Evolutionary conservation across 192 early-diverging fungal species (phyloP).

Genomic region (Obelidium mucronatum): DNA sequence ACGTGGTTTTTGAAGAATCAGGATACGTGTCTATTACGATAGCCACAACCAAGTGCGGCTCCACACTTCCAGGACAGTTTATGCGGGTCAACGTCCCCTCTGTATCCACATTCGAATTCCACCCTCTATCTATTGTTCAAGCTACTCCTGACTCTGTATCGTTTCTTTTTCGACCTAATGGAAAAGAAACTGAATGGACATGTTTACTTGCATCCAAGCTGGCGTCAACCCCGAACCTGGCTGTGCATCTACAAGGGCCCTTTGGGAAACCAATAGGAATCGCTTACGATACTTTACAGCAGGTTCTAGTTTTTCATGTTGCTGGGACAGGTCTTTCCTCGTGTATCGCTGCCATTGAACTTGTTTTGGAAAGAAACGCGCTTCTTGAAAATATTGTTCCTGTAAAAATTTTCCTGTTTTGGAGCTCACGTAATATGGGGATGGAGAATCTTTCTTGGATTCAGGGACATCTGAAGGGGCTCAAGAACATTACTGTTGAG

Average conservation of each 20-base stretch:
- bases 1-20: slow-evolving; percentile 58
- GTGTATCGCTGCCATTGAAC: neutral
- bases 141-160: slow-evolving; percentile 36
- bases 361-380: neutral
- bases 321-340: slow-evolving; percentile 30
- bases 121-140: slow-evolving; percentile 78
- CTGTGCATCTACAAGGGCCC: slow-evolving; percentile 26
- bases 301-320: slow-evolving; percentile 19
- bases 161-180: slow-evolving; percentile 9
- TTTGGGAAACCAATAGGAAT: slow-evolving; percentile 15
- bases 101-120: slow-evolving; percentile 78
- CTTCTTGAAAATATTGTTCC: too few relatives aligned
- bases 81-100: slow-evolving; percentile 77
- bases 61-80: slow-evolving; percentile 71
- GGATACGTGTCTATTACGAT: slow-evolving; percentile 68
- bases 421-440: neutral
- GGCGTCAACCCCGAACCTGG: slow-evolving; percentile 1
- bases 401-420: neutral
- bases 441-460: neutral
- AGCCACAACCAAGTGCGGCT: slow-evolving; percentile 55
- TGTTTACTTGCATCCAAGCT: neutral
- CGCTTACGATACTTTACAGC: too few relatives aligned
- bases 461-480: too few relatives aligned
- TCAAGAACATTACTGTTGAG: neutral
- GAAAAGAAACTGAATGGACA: neutral